A percentile compares a stretch with the other conserved stretches of the same genome.
Conservation (phyloP, 176 grass and related monocot species). For the Rhynchospora tenuis region DNA sequence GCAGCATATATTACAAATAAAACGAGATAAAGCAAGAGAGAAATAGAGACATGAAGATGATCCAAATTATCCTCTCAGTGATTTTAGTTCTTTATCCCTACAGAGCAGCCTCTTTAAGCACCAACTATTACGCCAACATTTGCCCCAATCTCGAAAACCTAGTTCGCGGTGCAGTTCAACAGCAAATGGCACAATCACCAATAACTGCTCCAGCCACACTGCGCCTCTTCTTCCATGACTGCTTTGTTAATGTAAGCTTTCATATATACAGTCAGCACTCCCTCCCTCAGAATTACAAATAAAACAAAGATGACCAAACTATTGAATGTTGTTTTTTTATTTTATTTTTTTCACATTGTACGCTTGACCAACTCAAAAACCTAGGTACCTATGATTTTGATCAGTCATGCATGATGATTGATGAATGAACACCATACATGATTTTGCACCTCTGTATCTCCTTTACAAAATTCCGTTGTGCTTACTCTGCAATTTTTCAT, state of each 20-base stretch:
- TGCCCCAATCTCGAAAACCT: constrained; percentile 53
- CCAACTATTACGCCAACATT: constrained; percentile 35
- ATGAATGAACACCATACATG: not conserved
- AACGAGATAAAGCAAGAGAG: not conserved
- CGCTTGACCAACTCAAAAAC: not conserved
- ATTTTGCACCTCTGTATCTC: not conserved
- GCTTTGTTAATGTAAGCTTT: constrained; percentile 41
- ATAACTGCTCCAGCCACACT: constrained; percentile 39
- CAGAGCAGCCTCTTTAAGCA: constrained; percentile 7
- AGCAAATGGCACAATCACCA: constrained; percentile 31
- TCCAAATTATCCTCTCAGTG: constrained; percentile 20
- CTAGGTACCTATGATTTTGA: not conserved
- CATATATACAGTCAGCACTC: not conserved
- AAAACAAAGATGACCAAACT: not conserved
- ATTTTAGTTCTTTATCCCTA: not conserved
- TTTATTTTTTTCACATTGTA: not conserved
- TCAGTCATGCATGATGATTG: no score
- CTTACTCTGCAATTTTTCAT: not conserved
- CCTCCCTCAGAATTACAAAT: not conserved
- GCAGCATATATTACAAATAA: not conserved
- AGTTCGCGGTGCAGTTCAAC: constrained; percentile 31
- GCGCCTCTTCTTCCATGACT: constrained; percentile 74
- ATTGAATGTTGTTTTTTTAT: not conserved
- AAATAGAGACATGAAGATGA: constrained; percentile 18
- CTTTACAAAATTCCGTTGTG: not conserved